These are phyloP conservation scores for Lachancea thermotolerans DNA, from an alignment of 805 yeast genomes.

Conservation along the genomic window DNA sequence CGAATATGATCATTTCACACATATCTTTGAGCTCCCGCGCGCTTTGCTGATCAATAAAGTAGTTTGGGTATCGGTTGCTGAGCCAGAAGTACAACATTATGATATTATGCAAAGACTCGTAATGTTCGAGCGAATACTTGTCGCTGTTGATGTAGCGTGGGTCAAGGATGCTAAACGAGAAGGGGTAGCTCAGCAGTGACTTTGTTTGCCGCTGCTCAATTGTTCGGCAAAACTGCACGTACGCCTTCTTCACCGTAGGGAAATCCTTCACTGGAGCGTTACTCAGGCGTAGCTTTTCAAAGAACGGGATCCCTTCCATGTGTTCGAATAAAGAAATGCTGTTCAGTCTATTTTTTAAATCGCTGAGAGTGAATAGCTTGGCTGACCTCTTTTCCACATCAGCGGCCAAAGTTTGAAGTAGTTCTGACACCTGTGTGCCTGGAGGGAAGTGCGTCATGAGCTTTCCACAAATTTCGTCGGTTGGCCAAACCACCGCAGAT, in stretches of 20 bases:
- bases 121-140: slow-evolving; percentile 22
- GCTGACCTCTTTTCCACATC: slow-evolving; percentile 17
- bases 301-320: slow-evolving; percentile 39
- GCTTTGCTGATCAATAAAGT: slow-evolving; percentile 68
- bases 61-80: slow-evolving; percentile 76
- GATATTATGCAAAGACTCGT: slow-evolving; percentile 62
- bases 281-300: slow-evolving; percentile 50
- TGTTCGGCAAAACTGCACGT: slow-evolving; percentile 42
- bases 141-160: slow-evolving; percentile 22
- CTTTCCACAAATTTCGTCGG: slow-evolving; percentile 59
- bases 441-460: slow-evolving; percentile 57
- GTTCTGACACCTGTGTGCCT: slow-evolving; percentile 38
- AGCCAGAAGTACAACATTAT: slow-evolving; percentile 77
- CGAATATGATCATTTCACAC: slow-evolving; percentile 49
- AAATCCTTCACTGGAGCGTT: slow-evolving; percentile 54
- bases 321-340: slow-evolving; percentile 41
- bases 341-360: slow-evolving; percentile 30
- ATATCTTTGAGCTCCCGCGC: slow-evolving; percentile 63
- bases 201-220: slow-evolving; percentile 50
- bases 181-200: slow-evolving; percentile 47
- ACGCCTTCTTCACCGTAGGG: slow-evolving; percentile 36
- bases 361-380: slow-evolving; percentile 23
- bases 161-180: slow-evolving; percentile 28
- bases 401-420: slow-evolving; percentile 43
- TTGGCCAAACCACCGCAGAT: slow-evolving; percentile 76